Conservation (phyloP, 164 flowering plant species). For the Nymphaea thermarum region DNA sequence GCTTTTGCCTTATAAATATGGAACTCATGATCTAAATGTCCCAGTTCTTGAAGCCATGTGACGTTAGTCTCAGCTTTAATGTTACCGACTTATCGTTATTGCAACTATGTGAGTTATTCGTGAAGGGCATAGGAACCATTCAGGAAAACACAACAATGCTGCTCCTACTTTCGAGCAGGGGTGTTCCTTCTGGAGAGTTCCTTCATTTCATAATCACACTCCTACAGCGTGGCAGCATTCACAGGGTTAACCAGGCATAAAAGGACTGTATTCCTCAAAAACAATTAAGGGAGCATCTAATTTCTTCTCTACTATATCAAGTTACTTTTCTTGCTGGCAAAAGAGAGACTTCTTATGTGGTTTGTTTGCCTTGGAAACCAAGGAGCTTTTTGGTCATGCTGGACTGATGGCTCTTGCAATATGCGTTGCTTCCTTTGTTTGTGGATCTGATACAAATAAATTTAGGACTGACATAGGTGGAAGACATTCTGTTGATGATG, state of each 20-base stretch:
- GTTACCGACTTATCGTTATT: no score
- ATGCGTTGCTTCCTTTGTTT: conserved; percentile 62
- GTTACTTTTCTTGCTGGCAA: conserved; percentile 33
- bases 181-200: no score
- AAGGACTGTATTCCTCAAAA: conserved; percentile 64
- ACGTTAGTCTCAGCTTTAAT: no score
- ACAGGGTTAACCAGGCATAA: conserved; percentile 31
- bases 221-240: no score
- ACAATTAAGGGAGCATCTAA: conserved; percentile 49
- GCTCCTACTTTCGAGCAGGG: no score
- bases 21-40: no score
- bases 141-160: no score
- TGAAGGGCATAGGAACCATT: no score
- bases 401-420: conserved; percentile 80
- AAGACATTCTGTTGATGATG: conserved; percentile 11
- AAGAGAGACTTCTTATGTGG: conserved; percentile 37
- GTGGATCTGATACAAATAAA: conserved; percentile 13
- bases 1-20: no score
- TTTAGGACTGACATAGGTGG: conserved; percentile 9
- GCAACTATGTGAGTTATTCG: no score
- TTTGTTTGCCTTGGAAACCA: conserved; percentile 47
- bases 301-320: conserved; percentile 41
- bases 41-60: no score
- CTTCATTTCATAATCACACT: no score
- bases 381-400: conserved; percentile 67